Conservation (phyloP, 805 yeast genomes). For the Ogataea siamensis region DNA sequence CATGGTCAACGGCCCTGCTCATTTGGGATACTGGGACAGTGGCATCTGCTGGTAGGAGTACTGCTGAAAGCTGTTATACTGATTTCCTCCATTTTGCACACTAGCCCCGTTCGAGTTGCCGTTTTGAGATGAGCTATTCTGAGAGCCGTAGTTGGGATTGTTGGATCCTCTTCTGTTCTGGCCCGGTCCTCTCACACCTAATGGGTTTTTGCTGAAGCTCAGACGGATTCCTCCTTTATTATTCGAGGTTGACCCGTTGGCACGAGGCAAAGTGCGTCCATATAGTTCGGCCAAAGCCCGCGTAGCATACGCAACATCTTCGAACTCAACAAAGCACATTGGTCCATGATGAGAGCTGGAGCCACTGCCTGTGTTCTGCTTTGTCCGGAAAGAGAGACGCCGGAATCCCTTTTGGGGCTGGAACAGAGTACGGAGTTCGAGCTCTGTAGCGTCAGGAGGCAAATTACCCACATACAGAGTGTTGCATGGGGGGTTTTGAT, state of each 20-base stretch:
- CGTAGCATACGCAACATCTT: slow-evolving; percentile 91
- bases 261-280: slow-evolving; percentile 87
- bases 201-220: slow-evolving; percentile 92
- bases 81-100: slow-evolving; percentile 7
- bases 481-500: slow-evolving; percentile 98
- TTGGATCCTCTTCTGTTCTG: slow-evolving; percentile 31
- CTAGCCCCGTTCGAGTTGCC: slow-evolving; percentile 12
- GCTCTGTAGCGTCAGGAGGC: slow-evolving; percentile 96
- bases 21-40: slow-evolving; percentile 25
- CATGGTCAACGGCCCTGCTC: slow-evolving; percentile 1
- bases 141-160: slow-evolving; percentile 18
- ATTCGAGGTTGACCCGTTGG: slow-evolving; percentile 42
- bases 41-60: slow-evolving; percentile 25
- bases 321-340: slow-evolving; percentile 99
- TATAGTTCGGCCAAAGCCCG: slow-evolving; percentile 90
- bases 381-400: slow-evolving; percentile 86
- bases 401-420: slow-evolving; percentile 90
- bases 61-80: slow-evolving; percentile 20
- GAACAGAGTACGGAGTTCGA: slow-evolving; percentile 83
- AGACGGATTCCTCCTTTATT: slow-evolving; percentile 90
- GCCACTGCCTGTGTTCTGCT: slow-evolving; percentile 35
- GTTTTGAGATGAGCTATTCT: slow-evolving; percentile 13
- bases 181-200: slow-evolving; percentile 82
- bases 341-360: slow-evolving; percentile 74
- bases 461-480: slow-evolving; percentile 94